These are phyloP conservation scores for Fusarium sp. DNA, from an alignment of 2,329 filamentous ascomycete species.

Conservation along the genomic window DNA sequence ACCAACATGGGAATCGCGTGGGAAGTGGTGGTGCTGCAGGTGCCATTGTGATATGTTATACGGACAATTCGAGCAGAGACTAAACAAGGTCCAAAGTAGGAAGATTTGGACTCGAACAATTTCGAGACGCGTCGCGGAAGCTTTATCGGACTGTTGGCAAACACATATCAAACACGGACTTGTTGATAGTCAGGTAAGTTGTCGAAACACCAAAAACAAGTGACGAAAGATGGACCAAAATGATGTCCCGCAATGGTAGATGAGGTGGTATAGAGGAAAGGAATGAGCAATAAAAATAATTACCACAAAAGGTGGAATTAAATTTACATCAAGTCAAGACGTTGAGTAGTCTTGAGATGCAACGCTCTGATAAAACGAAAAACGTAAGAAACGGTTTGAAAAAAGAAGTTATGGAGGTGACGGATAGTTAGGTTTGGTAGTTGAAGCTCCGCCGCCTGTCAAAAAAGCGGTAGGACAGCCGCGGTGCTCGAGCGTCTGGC, in stretches of 20 bases:
- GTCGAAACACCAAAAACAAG: slow-evolving; percentile 32
- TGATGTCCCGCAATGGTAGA: slow-evolving; percentile 15
- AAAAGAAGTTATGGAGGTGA: slow-evolving; percentile 17
- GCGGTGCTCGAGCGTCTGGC: slow-evolving; percentile 32
- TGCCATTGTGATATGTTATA: slow-evolving; percentile 58
- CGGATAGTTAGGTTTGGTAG: background rate
- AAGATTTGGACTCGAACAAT: slow-evolving; percentile 26
- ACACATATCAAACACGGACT: slow-evolving; percentile 43
- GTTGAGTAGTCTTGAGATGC: slow-evolving; percentile 25
- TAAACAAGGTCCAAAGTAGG: slow-evolving; percentile 17
- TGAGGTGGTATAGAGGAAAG: slow-evolving; percentile 8
- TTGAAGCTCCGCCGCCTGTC: slow-evolving; percentile 40
- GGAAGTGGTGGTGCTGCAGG: slow-evolving; percentile 73
- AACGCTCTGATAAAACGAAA: slow-evolving; percentile 23
- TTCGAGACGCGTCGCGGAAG: slow-evolving; percentile 24
- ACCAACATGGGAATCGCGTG: slow-evolving; percentile 89
- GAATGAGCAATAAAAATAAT: slow-evolving; percentile 22
- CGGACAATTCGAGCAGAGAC: slow-evolving; percentile 17
- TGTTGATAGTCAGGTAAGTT: slow-evolving; percentile 17
- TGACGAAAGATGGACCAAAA: slow-evolving; percentile 7
- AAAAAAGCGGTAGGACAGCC: slow-evolving; percentile 44
- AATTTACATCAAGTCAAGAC: slow-evolving; percentile 20
- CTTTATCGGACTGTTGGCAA: slow-evolving; percentile 34
- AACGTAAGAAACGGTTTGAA: slow-evolving; percentile 33
- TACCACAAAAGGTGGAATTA: slow-evolving; percentile 18